These are phyloP conservation scores for Thraustochytrium striatum DNA, from an alignment of 352 stramenopile genomes.

Conservation along the genomic window DNA sequence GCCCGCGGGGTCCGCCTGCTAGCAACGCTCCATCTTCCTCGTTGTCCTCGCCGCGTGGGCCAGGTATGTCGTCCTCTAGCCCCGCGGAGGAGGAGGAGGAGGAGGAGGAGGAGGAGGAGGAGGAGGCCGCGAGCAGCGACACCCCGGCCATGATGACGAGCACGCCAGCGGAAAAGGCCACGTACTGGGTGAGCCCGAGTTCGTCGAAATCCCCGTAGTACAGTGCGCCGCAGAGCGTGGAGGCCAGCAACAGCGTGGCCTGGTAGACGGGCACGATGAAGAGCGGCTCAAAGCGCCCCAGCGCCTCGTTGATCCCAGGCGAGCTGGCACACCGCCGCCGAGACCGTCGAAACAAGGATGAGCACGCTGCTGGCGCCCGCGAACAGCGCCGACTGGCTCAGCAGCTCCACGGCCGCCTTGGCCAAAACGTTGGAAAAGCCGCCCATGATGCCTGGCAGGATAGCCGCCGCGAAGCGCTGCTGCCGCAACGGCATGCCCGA, in stretches of 20 bases:
- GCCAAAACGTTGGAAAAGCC: slow-evolving; percentile 41
- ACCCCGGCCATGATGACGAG: slow-evolving; percentile 19
- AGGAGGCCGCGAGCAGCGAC: not conserved
- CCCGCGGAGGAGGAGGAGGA: too few relatives aligned
- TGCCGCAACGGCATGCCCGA: too few relatives aligned
- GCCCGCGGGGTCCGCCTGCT: too few relatives aligned
- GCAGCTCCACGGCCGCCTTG: slow-evolving; percentile 40
- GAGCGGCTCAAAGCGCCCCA: slow-evolving; percentile 38
- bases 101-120: not conserved
- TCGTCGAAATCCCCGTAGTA: slow-evolving; percentile 36
- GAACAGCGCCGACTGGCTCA: slow-evolving; percentile 12
- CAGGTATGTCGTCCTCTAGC: too few relatives aligned
- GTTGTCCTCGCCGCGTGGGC: too few relatives aligned
- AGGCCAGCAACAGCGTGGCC: slow-evolving; percentile 30
- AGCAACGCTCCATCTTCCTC: too few relatives aligned
- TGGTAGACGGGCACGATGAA: slow-evolving; percentile 46
- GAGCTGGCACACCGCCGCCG: slow-evolving; percentile 25
- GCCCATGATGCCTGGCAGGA: slow-evolving; percentile 42
- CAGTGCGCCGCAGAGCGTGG: slow-evolving; percentile 22
- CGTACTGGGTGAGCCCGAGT: slow-evolving; percentile 12
- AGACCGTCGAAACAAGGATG: not conserved
- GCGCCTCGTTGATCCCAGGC: slow-evolving; percentile 26
- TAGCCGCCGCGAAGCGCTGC: not conserved
- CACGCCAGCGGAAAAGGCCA: slow-evolving; percentile 26
- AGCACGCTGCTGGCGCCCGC: not conserved